Base-by-base conservation (phyloP, 768 basidiomycete genomes). In the Pisolithus tinctorius region DNA sequence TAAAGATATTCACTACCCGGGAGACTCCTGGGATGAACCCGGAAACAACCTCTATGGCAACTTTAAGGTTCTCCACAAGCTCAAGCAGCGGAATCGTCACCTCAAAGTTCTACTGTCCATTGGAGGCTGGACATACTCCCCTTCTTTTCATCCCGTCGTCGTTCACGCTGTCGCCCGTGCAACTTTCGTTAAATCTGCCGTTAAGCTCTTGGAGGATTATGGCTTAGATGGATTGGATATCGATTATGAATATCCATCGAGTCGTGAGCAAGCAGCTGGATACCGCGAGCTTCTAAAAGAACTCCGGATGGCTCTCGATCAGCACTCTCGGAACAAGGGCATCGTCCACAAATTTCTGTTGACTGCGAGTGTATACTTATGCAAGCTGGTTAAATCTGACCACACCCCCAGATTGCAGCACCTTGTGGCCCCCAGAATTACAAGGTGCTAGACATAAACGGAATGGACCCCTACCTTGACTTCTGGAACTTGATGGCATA, bases 401-500 rank as follows among this genome's bases (percentile, higher is more conserved):
- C 9, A 29, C 20, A 36, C 36, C 59, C 29, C 43, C 50, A 93
- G 88, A 86, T 95, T 49, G 91, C 92, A 37, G 90, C 95, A 1
- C 94, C 96, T 2, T 95, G 93, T 67, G 96, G 96, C 29, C 80
- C 86, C 2, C 78, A 86, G 56, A 83, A 96, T 59, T 93, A 92
- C 69, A 72, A 83, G 65, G 88, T 85, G 57, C 74, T 98, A 6
- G 76, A 82, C 53, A 74, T 93, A 43, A 70, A 67, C 23, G 89
- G 89, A 54, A 98, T 99, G 94, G 86, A 93, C 64, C 75, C 75
- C 53, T 84, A 78, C 52, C 82, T 99, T 23, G 88, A 92, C 61
- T 93, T 97, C 66, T 98, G 93, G 94, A 98, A 99, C 64, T 70
- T 99, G 66, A 99, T 99, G 96, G 83, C 86, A 1, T 91, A 92